Base-by-base conservation (phyloP, 345 rosid species). In the Physaria fendleri region DNA sequence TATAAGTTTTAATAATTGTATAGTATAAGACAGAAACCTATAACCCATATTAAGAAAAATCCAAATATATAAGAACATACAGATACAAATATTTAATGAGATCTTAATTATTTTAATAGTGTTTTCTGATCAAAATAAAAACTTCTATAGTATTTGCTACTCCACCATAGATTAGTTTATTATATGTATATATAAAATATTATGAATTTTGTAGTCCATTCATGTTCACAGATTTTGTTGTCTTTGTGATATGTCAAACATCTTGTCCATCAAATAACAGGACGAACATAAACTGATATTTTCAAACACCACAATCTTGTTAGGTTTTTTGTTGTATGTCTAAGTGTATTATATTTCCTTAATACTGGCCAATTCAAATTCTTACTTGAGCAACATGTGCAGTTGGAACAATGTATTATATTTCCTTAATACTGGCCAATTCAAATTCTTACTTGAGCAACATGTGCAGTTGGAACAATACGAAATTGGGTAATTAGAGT, bases 141-240 rank as follows among this genome's bases (percentile, higher is more conserved):
- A 0, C 6, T 28, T 34, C 14, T 34, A 34, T 0, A n/a, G 14
- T 12, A 34, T 3, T 34, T 17, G 22, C 35, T n/a, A n/a, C n/a
- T n/a, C n/a, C n/a, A 27, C 13, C 7, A 28, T 48, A 48, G 28
- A 15, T 48, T 48, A 28, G 24, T 63, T 43, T 33, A 11, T 3
- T 24, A n/a, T 42, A 16, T 59, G 33, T 7, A 27, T 25, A 15
- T 23, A 13, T 46, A 24, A 41, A 32, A 0, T 30, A 28, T 28
- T 15, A n/a, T n/a, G n/a, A n/a, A n/a, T n/a, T n/a, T n/a, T n/a
- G n/a, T n/a, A 32, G 53, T 49, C 38, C 12, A 23, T 34, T 16
- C 40, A 35, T 67, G 59, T 49, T 58, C 43, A 41, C 59, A 51
- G 45, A 59, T 50, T 41, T 66, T 56, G 64, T 68, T 59, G 37